Evolutionary conservation across 345 rosid species (phyloP), one percentile per base, ranked within the genome.

Genomic region (Erucastrum elatum): DNA sequence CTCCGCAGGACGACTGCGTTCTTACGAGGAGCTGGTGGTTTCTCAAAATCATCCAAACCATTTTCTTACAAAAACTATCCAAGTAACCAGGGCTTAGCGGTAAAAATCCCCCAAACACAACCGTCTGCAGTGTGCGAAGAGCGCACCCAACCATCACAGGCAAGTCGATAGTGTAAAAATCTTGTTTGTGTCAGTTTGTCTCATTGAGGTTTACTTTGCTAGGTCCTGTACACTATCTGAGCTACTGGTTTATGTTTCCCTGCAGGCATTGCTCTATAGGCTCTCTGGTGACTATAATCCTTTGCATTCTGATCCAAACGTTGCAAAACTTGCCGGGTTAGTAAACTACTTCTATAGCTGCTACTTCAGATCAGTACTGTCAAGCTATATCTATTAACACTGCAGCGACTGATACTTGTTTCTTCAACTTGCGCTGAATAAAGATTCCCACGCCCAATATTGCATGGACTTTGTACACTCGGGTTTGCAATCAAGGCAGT

Each of bases 211-310:
- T 4, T 60, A 44, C 74, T 77, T 62, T 61, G 6, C 64, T 26
- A 16, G 64, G 58, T 55, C 16, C 34, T 64, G 44, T 59, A 51
- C 55, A 55, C 31, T 35, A 30, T 62, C 27, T 64, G 70, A 84
- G 71, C 55, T 60, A 63, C 11, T 71, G 73, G 51, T 68, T 34
- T 78, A 64, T 67, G 62, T 62, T 68, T 78, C 66, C 70, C 8
- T 31, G 86, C 88, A 95, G 99, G 99, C 99, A 49, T 84, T 95
- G 80, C 81, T 95, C 70, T 95, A 95, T 76, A 86, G 98, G 87
- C 79, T 93, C 70, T 93, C 98, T 51, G 99, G 99, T 77, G 98
- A 95, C 75, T 93, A 93, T 70, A 93, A 95, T 83, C 99, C 97
- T 81, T 80, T 95, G 74, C 99, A 91, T 85, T 89, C 98, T 15